phyloP scores from a whole-genome alignment of 306 rosid genomes.

The Castanea crenata region DNA sequence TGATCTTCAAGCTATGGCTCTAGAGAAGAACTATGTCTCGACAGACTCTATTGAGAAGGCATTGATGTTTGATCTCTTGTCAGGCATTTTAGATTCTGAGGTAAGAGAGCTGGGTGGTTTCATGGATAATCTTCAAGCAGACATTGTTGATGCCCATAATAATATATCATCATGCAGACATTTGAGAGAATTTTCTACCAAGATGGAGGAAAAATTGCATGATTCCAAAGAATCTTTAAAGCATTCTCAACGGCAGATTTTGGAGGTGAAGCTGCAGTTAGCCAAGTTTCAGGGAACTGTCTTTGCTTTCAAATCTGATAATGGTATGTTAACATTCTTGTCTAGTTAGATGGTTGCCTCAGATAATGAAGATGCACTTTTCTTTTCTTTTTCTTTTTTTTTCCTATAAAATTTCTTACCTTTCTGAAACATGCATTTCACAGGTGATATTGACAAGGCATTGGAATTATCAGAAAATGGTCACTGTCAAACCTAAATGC shows the following conservation, averaged over 20 bases:
- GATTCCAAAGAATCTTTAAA: slow-evolving; percentile 69
- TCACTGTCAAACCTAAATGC: slow-evolving; percentile 34
- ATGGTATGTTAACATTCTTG: slow-evolving; percentile 40
- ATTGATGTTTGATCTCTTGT: slow-evolving; percentile 66
- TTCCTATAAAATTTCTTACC: slow-evolving; percentile 18
- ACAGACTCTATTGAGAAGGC: slow-evolving; percentile 53
- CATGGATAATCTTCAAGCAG: slow-evolving; percentile 69
- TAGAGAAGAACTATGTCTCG: slow-evolving; percentile 34
- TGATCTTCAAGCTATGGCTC: slow-evolving; percentile 63
- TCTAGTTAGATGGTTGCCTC: slow-evolving; percentile 18
- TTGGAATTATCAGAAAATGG: slow-evolving; percentile 43
- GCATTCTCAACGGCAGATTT: slow-evolving; percentile 65
- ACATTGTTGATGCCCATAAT: slow-evolving; percentile 59
- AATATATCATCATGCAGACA: slow-evolving; percentile 72
- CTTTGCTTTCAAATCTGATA: slow-evolving; percentile 48
- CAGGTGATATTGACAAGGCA: slow-evolving; percentile 57
- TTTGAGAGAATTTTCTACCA: slow-evolving; percentile 46
- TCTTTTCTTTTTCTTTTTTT: neutral
- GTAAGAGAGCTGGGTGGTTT: slow-evolving; percentile 78
- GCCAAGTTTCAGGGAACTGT: slow-evolving; percentile 69
- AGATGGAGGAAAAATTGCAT: slow-evolving; percentile 63
- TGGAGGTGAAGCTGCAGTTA: slow-evolving; percentile 71
- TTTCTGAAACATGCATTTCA: slow-evolving; percentile 28
- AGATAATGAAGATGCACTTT: slow-evolving; percentile 1
- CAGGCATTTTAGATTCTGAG: slow-evolving; percentile 76